Evolutionary conservation across 306 rosid genomes (phyloP).

Genomic region (Vigna mungo): DNA sequence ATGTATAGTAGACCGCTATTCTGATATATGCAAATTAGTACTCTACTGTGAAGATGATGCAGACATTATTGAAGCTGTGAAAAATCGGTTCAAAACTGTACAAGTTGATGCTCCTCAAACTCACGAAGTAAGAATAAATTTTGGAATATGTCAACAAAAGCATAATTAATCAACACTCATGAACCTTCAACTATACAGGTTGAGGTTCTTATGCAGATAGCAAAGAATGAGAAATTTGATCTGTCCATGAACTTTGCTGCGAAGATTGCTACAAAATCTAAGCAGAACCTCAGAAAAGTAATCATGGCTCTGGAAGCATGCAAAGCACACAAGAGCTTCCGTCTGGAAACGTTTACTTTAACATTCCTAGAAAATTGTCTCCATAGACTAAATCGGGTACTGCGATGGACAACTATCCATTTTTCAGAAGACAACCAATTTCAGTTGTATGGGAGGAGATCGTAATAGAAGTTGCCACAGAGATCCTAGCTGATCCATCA

Average conservation of each 20-base stretch:
- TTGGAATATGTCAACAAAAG: background rate
- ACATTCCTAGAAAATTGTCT: background rate
- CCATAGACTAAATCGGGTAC: conserved; percentile 40
- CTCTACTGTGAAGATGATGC: conserved; percentile 79
- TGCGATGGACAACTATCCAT: conserved; percentile 74
- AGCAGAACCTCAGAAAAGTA: conserved; percentile 83
- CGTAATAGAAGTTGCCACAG: conserved; percentile 67
- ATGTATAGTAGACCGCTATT: conserved; percentile 86
- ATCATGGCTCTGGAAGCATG: conserved; percentile 93
- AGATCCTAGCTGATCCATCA: conserved; percentile 78
- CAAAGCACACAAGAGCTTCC: conserved; percentile 70
- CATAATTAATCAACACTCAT: background rate
- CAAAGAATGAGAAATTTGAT: conserved; percentile 73
- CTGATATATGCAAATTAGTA: conserved; percentile 72
- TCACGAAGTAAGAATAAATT: conserved; percentile 66
- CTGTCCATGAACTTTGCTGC: conserved; percentile 72
- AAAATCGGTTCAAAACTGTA: conserved; percentile 62
- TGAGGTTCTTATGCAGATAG: conserved; percentile 76
- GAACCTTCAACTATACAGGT: conserved; percentile 51
- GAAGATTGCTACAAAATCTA: conserved; percentile 75
- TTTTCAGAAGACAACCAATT: conserved; percentile 82
- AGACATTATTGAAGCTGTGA: conserved; percentile 63
- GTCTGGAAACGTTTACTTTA: background rate
- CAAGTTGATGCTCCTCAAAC: conserved; percentile 68
- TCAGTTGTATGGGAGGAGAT: conserved; percentile 85